Conservation (phyloP, 2,329 filamentous ascomycete species). For the Xylariaceae sp. region DNA sequence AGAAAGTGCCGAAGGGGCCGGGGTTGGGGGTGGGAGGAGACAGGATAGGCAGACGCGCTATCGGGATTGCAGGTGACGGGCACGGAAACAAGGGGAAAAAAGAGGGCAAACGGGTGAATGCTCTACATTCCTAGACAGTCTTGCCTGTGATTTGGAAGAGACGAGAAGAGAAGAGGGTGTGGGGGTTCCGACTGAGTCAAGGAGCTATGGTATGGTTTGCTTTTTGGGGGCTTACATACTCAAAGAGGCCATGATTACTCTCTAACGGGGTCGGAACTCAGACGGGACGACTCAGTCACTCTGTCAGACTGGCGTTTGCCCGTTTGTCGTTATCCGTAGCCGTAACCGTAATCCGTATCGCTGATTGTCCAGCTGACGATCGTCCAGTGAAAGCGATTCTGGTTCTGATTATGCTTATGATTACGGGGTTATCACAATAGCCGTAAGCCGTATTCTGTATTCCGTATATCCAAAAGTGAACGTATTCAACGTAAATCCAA, state of each 20-base stretch:
- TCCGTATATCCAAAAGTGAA: too few relatives aligned
- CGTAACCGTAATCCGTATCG: too few relatives aligned
- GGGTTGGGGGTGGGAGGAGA: background rate
- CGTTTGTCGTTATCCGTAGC: too few relatives aligned
- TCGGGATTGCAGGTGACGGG: background rate
- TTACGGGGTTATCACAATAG: slow-evolving; percentile 20
- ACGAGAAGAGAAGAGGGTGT: background rate
- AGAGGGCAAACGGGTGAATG: background rate
- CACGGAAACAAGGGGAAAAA: too few relatives aligned
- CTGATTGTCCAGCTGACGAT: too few relatives aligned
- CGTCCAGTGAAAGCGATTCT: too few relatives aligned
- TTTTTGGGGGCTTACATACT: slow-evolving; percentile 29
- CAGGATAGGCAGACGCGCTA: background rate
- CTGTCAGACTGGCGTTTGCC: too few relatives aligned
- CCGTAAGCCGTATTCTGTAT: slow-evolving; percentile 8
- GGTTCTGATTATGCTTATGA: background rate
- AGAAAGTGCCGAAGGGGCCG: background rate
- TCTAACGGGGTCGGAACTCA: background rate
- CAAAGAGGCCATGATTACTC: slow-evolving; percentile 28
- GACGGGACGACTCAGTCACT: too few relatives aligned
- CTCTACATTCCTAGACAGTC: background rate
- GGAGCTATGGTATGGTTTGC: background rate
- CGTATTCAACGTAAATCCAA: too few relatives aligned
- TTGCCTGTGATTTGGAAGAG: background rate
- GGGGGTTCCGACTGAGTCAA: slow-evolving; percentile 1